phyloP scores from a whole-genome alignment of 805 yeast genomes.

The Lipomyces mesembrius region DNA sequence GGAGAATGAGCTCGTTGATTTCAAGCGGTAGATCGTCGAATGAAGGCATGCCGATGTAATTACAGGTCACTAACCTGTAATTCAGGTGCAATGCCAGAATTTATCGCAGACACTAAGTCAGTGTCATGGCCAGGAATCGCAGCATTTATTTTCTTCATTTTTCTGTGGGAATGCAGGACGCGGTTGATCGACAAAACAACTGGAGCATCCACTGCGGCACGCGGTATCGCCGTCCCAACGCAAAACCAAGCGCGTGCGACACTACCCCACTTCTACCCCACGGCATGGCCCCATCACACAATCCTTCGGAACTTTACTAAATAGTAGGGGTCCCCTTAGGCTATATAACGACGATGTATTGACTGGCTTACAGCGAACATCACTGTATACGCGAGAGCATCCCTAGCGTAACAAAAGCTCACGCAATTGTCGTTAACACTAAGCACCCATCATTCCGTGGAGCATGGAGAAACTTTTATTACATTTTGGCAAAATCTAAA shows the following conservation, averaged over 20 bases:
- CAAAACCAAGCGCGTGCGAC: neutral
- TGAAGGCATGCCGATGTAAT: neutral
- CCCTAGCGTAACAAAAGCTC: no score
- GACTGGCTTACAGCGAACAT: neutral
- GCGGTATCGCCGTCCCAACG: neutral
- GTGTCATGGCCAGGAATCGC: neutral
- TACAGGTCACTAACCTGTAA: neutral
- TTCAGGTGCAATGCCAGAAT: neutral
- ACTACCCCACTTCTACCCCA: neutral
- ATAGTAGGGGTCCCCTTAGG: no score
- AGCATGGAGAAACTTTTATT: no score
- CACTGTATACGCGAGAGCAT: no score
- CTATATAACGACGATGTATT: no score
- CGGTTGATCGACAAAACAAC: neutral
- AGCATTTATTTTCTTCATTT: neutral
- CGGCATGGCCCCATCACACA: neutral
- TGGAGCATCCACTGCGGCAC: neutral
- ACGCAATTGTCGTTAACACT: no score
- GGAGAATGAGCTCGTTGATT: neutral
- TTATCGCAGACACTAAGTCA: neutral
- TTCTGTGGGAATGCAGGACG: neutral
- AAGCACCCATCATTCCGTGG: no score
- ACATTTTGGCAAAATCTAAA: no score
- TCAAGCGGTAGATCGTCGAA: neutral
- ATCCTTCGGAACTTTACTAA: neutral